Percentiles rank a stretch among this genome's conserved stretches.
Evolutionary conservation across 2,329 filamentous ascomycete species (phyloP).

Genomic region (Chaetoscypha palmicola): DNA sequence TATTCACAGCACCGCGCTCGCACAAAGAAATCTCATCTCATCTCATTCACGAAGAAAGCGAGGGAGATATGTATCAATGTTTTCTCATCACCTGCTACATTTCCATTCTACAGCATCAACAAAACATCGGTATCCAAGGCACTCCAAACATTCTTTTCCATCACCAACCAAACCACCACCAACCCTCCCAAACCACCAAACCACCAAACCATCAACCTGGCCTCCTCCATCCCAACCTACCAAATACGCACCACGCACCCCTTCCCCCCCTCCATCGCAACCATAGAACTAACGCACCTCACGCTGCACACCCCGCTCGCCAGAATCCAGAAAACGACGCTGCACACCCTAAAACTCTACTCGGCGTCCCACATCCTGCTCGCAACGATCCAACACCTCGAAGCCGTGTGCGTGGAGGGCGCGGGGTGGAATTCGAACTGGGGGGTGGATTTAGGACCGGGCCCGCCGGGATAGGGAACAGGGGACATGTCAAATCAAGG

Average conservation of each 20-base stretch:
- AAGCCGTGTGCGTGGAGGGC: slow-evolving; percentile 8
- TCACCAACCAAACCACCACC: neutral
- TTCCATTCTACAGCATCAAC: no score
- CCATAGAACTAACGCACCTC: neutral
- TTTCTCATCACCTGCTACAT: no score
- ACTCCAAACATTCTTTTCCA: neutral
- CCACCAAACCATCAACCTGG: neutral
- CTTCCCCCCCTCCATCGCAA: neutral
- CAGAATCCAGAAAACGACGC: no score
- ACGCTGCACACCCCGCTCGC: slow-evolving; percentile 13
- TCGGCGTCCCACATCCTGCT: no score
- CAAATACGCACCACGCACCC: neutral
- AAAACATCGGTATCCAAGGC: no score
- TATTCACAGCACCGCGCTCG: no score
- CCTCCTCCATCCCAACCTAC: neutral
- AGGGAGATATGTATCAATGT: no score
- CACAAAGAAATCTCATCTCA: no score
- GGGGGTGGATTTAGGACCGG: slow-evolving; percentile 19
- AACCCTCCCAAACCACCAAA: neutral
- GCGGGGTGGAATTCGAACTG: slow-evolving; percentile 18
- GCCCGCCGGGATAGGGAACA: slow-evolving; percentile 11
- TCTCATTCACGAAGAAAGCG: no score
- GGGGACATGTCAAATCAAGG: slow-evolving; percentile 14
- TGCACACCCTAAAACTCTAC: no score
- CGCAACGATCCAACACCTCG: slow-evolving; percentile 12